Evolutionary conservation across 805 yeast species (phyloP).

Genomic region (Vanderwaltozyma tropicalis): DNA sequence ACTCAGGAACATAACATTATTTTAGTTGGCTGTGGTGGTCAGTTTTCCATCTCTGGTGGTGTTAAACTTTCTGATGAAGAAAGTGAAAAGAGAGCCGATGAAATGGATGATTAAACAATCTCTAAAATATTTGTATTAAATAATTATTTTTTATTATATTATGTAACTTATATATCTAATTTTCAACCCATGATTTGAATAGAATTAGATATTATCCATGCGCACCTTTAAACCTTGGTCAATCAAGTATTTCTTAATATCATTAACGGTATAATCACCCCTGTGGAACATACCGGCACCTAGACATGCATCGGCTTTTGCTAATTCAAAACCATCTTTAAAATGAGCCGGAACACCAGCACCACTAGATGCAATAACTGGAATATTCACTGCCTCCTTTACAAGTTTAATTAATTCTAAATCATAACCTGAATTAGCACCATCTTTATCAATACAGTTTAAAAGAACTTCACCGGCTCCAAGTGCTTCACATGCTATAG

Average conservation of each 20-base stretch:
- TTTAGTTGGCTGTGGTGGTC: constrained; percentile 90
- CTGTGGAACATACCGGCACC: constrained; percentile 99
- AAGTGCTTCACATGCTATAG: constrained; percentile 76
- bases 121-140: not conserved
- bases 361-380: constrained; percentile 96
- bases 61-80: constrained; percentile 33
- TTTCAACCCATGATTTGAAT: not conserved
- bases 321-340: constrained; percentile 70
- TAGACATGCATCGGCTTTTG: constrained; percentile 88
- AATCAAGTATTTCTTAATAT: constrained; percentile 63
- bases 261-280: constrained; percentile 77
- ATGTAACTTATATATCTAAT: not conserved
- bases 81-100: constrained; percentile 36
- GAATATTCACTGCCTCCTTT: constrained; percentile 67
- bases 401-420: constrained; percentile 73
- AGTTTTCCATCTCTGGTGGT: constrained; percentile 86
- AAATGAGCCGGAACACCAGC: constrained; percentile 93
- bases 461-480: constrained; percentile 95
- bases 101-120: constrained; percentile 39
- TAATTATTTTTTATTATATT: not conserved
- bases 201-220: constrained; percentile 33
- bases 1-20: constrained; percentile 67
- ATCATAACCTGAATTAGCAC: constrained; percentile 90
- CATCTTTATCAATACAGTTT: constrained; percentile 95
- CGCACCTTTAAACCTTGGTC: constrained; percentile 63